Base-by-base conservation (phyloP, 495 filamentous ascomycete genomes). In the Elasticomyces elasticus region DNA sequence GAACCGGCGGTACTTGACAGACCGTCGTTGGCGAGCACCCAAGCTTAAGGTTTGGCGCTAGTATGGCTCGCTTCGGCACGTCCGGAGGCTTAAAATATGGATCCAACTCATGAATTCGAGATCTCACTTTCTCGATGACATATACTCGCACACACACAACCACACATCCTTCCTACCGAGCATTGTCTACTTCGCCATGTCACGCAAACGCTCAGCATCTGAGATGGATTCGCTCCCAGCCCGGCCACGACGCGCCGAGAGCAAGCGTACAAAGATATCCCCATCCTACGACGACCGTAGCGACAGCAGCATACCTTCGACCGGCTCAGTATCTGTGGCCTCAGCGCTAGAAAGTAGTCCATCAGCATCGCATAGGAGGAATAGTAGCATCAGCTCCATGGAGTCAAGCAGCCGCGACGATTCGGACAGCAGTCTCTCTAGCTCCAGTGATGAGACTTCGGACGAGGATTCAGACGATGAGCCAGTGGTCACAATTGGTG, bases 291-390 rank as follows among this genome's bases (percentile, higher is more conserved):
- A 55, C 1, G 46, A 28, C 0, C 15, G 25, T 12, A 43, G 17
- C 47, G 33, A 61, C 37, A 57, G 47, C 49, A 56, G 58, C 41
- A 37, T 15, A 10, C 23, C 48, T 10, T 61, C 58, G 13, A 33
- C 38, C 28, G 43, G 53, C 43, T 56, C 58, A 2, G 49, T 61
- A n/a, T 61, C 58, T 2, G 54, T 56, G 20, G 58, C 22, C 38
- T 61, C 58, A 9, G 53, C 58, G 3, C 23, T 61, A 17, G 43
- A 28, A 7, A 56, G 54, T 25, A 56, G 43, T 49, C 53, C 45
- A 19, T 28, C 40, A 1, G 24, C 30, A 17, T 49, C 58, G 20
- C 38, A 28, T n/a, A 35, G 11, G 6, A 50, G 41, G 5, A 28
- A 43, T 5, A 58, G 50, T 24, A 58, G 55, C 30, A 19, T 51